Conservation (phyloP, 768 basidiomycete genomes). For the Hericium rajendrae region DNA sequence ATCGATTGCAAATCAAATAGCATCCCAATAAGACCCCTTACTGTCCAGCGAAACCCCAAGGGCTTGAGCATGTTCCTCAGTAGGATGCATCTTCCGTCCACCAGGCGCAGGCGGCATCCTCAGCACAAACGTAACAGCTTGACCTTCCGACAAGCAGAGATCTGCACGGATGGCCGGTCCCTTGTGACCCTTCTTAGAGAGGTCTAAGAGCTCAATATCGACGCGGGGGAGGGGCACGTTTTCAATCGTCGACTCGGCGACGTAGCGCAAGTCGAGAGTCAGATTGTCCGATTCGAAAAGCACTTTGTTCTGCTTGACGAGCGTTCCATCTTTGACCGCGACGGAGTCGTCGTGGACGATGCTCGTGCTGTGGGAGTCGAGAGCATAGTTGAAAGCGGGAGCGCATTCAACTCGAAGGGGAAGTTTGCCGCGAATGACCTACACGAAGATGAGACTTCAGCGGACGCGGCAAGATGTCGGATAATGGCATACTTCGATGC, state of each 20-base stretch:
- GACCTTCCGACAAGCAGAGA: conserved; percentile 70
- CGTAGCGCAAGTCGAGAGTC: conserved; percentile 68
- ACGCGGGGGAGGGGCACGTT: conserved; percentile 43
- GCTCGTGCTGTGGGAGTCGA: conserved; percentile 57
- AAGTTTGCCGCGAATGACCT: conserved; percentile 77
- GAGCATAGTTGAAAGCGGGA: conserved; percentile 94
- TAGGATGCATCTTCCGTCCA: conserved; percentile 23
- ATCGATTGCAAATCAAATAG: background rate
- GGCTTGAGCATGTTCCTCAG: conserved; percentile 30
- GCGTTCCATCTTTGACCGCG: conserved; percentile 17
- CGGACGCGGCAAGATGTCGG: background rate
- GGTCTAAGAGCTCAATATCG: conserved; percentile 50
- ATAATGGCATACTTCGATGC: conserved; percentile 47
- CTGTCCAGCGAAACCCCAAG: conserved; percentile 38
- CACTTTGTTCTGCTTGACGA: conserved; percentile 41
- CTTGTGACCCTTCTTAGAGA: conserved; percentile 62
- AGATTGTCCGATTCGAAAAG: conserved; percentile 51
- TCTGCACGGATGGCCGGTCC: conserved; percentile 54
- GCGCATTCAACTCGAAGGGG: conserved; percentile 83
- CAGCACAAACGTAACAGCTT: conserved; percentile 83
- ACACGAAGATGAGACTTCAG: conserved; percentile 2
- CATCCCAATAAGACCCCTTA: conserved; percentile 12
- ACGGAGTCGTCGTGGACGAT: conserved; percentile 41
- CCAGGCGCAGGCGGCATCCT: conserved; percentile 47
- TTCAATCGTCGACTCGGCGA: conserved; percentile 48